A percentile compares a stretch with the other conserved stretches of the same genome.
Evolutionary conservation across 805 yeast genomes (phyloP).

Genomic region (Zygosaccharomyces lentus): DNA sequence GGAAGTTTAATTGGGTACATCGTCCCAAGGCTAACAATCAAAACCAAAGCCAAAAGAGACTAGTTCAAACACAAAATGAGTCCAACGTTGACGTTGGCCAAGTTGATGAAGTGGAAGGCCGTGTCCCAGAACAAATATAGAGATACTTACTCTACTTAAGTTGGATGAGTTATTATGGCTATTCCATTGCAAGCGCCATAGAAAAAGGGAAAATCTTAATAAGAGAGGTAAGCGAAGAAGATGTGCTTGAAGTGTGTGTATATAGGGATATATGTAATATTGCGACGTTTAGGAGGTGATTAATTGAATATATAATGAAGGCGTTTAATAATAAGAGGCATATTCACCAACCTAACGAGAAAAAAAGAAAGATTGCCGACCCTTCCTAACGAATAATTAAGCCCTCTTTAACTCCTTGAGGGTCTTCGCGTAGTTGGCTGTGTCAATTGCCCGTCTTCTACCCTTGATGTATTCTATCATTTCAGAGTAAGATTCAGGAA

Average conservation of each 20-base stretch:
- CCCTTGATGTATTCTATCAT: slow-evolving; percentile 92
- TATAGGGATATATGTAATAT: slow-evolving; percentile 1
- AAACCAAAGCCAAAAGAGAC: slow-evolving; percentile 34
- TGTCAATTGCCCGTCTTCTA: slow-evolving; percentile 81
- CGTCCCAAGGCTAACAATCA: slow-evolving; percentile 25
- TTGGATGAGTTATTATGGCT: neutral
- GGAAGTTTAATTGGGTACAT: slow-evolving; percentile 31
- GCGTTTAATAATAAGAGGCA: neutral
- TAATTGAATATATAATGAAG: slow-evolving; percentile 2
- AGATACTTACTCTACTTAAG: neutral
- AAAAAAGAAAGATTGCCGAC: neutral
- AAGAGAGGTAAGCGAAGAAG: neutral
- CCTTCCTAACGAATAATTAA: neutral
- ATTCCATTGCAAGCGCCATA: neutral
- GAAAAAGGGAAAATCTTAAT: neutral
- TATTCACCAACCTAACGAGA: neutral
- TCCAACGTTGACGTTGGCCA: slow-evolving; percentile 34
- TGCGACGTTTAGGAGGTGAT: slow-evolving; percentile 4
- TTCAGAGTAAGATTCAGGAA: slow-evolving; percentile 85
- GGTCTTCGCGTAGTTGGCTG: slow-evolving; percentile 54
- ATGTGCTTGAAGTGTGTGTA: neutral
- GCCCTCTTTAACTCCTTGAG: slow-evolving; percentile 5
- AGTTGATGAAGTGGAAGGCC: slow-evolving; percentile 33
- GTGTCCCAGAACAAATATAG: slow-evolving; percentile 30
- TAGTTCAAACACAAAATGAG: slow-evolving; percentile 36